Base-by-base conservation (phyloP, 1,284 basidiomycete species). In the Ustilago loliicola region DNA sequence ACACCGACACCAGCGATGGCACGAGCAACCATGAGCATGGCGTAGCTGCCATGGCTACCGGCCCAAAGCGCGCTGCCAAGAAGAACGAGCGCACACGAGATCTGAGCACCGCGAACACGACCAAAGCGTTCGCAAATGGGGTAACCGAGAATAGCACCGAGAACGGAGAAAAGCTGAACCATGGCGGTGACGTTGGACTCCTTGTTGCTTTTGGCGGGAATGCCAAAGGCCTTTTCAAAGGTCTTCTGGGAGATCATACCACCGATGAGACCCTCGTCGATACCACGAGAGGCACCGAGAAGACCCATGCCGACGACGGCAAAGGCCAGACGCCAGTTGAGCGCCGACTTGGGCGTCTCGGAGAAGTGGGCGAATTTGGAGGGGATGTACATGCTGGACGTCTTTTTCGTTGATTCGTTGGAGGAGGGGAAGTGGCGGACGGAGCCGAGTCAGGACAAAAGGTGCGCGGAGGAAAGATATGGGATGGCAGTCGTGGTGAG, bases 131-230 rank as follows among this genome's bases (percentile, higher is more conserved):
- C 70, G 56, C 59, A 61, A 23, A 72, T 70, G 17, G 70, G 70
- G 55, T 72, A 77, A 23, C 74, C 74, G 36, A 77, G 54, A 34
- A 77, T 66, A 10, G 74, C 74, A 19, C 74, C 74, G n/a, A 77
- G 63, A 15, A 72, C 61, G 15, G 74, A 72, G 50, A 77, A 72
- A 36, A 77, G 66, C 61, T 77, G 74, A 3, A 77, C 74, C 74
- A 77, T 77, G 51, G 74, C 74, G 40, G 66, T 72, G 32, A 77
- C 66, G 48, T 72, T 77, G 63, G 66, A 69, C 61, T 77, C 74
- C 52, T 72, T 69, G 55, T 64, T 72, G 40, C 42, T 51, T 45
- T 69, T 66, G 42, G 66, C 51, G 7, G 51, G 45, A 30, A 77
- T 72, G 29, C 52, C 51, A 52, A 77, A 77, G 15, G 48, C 52